Base-by-base conservation (phyloP, 139 green algal species). In the Gonium pectorale region DNA sequence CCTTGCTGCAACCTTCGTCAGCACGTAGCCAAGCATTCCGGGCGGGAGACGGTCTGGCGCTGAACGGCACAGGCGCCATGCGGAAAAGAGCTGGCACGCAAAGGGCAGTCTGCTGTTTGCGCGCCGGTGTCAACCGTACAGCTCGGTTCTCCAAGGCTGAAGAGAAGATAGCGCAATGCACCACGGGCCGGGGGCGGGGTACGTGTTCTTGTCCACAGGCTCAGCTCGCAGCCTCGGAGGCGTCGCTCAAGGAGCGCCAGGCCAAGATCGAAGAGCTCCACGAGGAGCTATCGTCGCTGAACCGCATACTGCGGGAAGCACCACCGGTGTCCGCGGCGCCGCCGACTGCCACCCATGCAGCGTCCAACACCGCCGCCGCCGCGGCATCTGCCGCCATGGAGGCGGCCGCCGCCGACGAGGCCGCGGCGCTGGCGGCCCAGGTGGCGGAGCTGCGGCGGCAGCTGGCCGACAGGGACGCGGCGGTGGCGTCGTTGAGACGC, bases 231-330 rank as follows among this genome's bases (percentile, higher is more conserved):
- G 64, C 87, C 35, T 73, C 75, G 0, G 89, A 92, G 38, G 79
- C 70, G 9, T 37, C 72, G 0, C 40, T 87, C 0, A 40, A 82
- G 5, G 64, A 88, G 40, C 81, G 82, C 2, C 85, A 92, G 40
- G 59, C 81, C 5, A 87, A 90, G 79, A 38, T 88, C 24, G 19
- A 22, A 1, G 83, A 92, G 71, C 78, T 92, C n/a, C 85, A 90
- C 33, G 82, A 72, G 11, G 80, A 89, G 73, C 83, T 91, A 3
- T 84, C 79, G 7, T 71, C 85, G 41, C 74, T 91, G 54, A 86
- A 89, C 67, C 67, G 74, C 11, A 41, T 90, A 62, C 77, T 90
- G 1, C 72, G 81, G 41, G 37, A 83, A 26, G 78, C 43, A 15
- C 85, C 85, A 5, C 40, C 69, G 40, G 52, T 21, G 11, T 33